Percentiles rank a stretch among this genome's conserved stretches.
These are phyloP conservation scores for Echinosophora koreensis DNA, from an alignment of 306 rosid species.

Conservation along the genomic window DNA sequence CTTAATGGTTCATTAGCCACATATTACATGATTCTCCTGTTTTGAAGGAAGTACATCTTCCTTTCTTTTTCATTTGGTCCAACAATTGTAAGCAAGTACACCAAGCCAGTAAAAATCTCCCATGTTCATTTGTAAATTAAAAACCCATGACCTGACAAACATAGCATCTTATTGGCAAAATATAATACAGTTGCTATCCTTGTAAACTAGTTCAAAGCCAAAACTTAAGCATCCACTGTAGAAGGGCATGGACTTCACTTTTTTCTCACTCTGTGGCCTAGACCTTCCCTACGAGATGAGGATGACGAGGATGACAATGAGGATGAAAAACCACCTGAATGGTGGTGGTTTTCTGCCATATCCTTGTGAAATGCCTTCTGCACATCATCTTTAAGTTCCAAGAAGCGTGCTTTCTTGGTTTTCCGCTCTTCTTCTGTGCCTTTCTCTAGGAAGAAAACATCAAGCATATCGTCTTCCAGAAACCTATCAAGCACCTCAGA, in stretches of 20 bases:
- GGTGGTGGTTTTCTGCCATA: constrained; percentile 62
- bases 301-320: constrained; percentile 64
- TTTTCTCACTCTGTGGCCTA: constrained; percentile 58
- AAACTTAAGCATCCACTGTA: constrained; percentile 26
- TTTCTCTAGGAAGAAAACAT: constrained; percentile 71
- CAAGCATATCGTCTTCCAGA: constrained; percentile 77
- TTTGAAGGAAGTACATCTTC: constrained; percentile 15
- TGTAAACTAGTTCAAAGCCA: constrained; percentile 29
- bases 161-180: constrained; percentile 45
- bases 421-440: constrained; percentile 77
- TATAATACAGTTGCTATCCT: constrained; percentile 42
- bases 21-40: not conserved
- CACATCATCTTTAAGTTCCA: constrained; percentile 89
- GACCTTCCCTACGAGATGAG: constrained; percentile 56
- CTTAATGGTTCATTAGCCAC: not conserved
- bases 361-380: constrained; percentile 89
- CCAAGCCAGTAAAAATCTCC: constrained; percentile 8
- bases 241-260: constrained; percentile 42
- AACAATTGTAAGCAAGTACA: constrained; percentile 33
- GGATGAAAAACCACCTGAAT: constrained; percentile 55
- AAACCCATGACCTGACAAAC: constrained; percentile 35
- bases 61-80: not conserved
- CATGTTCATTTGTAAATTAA: not conserved
- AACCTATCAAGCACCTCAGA: constrained; percentile 88
- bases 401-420: constrained; percentile 74